Percentiles rank a stretch among this genome's conserved stretches.
Evolutionary conservation across 2,329 filamentous ascomycete genomes (phyloP).

Genomic region (Neopestalotiopsis clavispora): DNA sequence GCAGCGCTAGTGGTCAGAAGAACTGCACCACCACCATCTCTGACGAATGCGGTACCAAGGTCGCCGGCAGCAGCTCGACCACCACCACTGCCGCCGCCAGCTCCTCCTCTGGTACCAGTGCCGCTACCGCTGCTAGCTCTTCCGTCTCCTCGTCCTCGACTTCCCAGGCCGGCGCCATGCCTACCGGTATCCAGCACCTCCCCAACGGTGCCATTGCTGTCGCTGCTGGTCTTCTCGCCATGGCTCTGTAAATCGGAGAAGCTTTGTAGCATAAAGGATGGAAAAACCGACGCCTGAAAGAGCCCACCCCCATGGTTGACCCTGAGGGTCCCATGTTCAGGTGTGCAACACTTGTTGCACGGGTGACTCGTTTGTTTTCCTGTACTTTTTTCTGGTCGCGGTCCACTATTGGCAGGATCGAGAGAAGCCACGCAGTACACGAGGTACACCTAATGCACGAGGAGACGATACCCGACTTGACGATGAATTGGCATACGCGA

Average conservation of each 20-base stretch:
- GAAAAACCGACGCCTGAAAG: not conserved
- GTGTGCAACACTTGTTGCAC: constrained; percentile 14
- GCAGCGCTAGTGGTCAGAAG: constrained; percentile 47
- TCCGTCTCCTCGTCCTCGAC: constrained; percentile 26
- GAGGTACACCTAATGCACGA: constrained; percentile 30
- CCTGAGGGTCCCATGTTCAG: constrained; percentile 11
- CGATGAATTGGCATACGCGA: constrained; percentile 24
- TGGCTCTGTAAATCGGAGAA: constrained; percentile 42
- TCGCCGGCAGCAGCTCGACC: constrained; percentile 41
- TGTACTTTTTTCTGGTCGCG: constrained; percentile 24
- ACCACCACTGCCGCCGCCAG: constrained; percentile 35
- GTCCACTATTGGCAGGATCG: constrained; percentile 21
- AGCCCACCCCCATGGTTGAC: constrained; percentile 5
- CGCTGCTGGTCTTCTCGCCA: constrained; percentile 57
- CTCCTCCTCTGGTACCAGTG: constrained; percentile 28
- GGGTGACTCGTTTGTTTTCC: constrained; percentile 18
- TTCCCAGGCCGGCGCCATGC: constrained; percentile 30
- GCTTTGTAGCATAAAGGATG: not conserved
- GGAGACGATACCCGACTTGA: constrained; percentile 31
- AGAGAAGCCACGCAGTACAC: constrained; percentile 24
- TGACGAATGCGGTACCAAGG: constrained; percentile 51
- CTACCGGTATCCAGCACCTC: constrained; percentile 36
- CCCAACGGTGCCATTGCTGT: constrained; percentile 53
- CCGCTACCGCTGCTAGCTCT: constrained; percentile 23
- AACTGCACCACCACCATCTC: constrained; percentile 54